Percentiles rank a stretch among this genome's conserved stretches.
These are phyloP conservation scores for Scheffersomyces titani DNA, from an alignment of 1,139 yeast species.

Conservation along the genomic window DNA sequence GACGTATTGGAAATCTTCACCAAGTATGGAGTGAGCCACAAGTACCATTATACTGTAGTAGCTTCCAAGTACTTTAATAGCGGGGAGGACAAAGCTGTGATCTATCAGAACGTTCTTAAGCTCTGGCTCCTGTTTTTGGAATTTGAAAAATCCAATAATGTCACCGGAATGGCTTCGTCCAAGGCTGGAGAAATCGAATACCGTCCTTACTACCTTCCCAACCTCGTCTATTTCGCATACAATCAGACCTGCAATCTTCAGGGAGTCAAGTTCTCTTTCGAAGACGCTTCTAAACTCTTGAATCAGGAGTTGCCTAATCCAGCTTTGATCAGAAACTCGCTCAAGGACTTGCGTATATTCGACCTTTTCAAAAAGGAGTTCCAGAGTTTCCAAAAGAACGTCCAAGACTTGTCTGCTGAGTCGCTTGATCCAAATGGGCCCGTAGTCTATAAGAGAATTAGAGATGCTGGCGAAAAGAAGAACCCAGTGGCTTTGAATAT, in stretches of 20 bases:
- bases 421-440: constrained; percentile 39
- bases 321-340: constrained; percentile 18
- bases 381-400: constrained; percentile 12
- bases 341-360: constrained; percentile 13
- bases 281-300: constrained; percentile 31
- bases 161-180: constrained; percentile 7
- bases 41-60: constrained; percentile 30
- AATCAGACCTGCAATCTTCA: constrained; percentile 31
- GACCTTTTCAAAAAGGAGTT: constrained; percentile 14
- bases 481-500: constrained; percentile 21
- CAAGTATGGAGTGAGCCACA: constrained; percentile 32
- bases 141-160: constrained; percentile 13
- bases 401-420: constrained; percentile 13
- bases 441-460: constrained; percentile 23
- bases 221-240: constrained; percentile 37
- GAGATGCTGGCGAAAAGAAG: constrained; percentile 18
- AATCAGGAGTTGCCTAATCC: constrained; percentile 28
- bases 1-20: constrained; percentile 30
- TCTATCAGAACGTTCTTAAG: constrained; percentile 26
- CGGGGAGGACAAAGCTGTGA: constrained; percentile 11
- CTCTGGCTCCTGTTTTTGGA: constrained; percentile 40
- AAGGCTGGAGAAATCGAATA: constrained; percentile 9
- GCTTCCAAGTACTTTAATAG: constrained; percentile 22
- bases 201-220: constrained; percentile 18
- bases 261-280: constrained; percentile 21